Percentiles rank a stretch among this genome's conserved stretches.
phyloP scores from a whole-genome alignment of 768 basidiomycete genomes.

The Mycena latifolia region DNA sequence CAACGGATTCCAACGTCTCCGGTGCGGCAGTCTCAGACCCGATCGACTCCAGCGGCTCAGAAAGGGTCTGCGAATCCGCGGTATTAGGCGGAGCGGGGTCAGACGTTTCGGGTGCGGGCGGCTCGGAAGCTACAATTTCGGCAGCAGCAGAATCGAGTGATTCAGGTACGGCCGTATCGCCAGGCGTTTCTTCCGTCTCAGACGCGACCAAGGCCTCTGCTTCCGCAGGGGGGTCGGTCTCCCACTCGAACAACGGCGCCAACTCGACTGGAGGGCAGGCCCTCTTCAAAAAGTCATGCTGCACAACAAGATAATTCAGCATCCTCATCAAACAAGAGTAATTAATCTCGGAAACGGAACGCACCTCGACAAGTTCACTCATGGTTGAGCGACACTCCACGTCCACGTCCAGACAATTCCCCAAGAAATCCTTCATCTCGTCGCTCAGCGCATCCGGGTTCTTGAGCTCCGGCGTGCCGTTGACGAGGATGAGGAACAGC shows the following conservation, averaged over 20 bases:
- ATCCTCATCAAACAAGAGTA: constrained; percentile 9
- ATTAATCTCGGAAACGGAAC: constrained; percentile 35
- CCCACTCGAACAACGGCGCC: constrained; percentile 67
- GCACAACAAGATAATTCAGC: constrained; percentile 7
- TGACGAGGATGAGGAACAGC: constrained; percentile 81
- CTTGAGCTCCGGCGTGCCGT: constrained; percentile 84
- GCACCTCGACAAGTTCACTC: constrained; percentile 67
- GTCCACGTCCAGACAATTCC: constrained; percentile 83
- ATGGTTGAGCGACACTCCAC: constrained; percentile 80
- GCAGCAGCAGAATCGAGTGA: too few species aligned
- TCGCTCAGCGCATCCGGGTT: constrained; percentile 67
- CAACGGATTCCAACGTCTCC: background rate
- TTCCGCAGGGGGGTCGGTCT: background rate
- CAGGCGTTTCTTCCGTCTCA: background rate
- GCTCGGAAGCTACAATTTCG: too few species aligned
- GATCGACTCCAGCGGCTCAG: too few species aligned
- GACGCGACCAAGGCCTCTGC: background rate
- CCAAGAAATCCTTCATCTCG: constrained; percentile 81
- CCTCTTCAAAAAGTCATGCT: constrained; percentile 81
- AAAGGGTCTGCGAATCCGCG: too few species aligned
- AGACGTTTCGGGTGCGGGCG: too few species aligned
- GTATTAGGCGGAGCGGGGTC: background rate
- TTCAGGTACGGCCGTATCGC: too few species aligned
- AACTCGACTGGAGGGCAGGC: constrained; percentile 69
- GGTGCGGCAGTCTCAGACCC: background rate